These are phyloP conservation scores for Globisporangium spinosum DNA, from an alignment of 352 stramenopile species.

Conservation along the genomic window DNA sequence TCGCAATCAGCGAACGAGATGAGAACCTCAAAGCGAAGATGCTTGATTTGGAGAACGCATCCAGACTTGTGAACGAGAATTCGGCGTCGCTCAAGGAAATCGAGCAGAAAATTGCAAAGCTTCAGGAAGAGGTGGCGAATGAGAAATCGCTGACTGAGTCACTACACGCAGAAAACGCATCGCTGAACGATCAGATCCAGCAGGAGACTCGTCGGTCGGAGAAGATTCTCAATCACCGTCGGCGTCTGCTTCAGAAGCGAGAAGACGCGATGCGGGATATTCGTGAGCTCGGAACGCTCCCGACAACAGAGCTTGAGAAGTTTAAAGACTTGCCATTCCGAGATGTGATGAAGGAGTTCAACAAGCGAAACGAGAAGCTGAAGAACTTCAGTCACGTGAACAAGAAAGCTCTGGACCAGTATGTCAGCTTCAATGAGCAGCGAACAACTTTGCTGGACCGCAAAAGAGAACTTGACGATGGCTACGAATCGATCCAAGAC, in stretches of 20 bases:
- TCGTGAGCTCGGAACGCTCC: conserved; percentile 95
- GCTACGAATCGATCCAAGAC: conserved; percentile 87
- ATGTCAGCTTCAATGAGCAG: conserved; percentile 97
- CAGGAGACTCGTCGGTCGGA: conserved; percentile 77
- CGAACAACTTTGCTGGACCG: conserved; percentile 88
- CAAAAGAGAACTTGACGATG: conserved; percentile 95
- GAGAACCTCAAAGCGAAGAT: conserved; percentile 85
- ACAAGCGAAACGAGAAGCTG: conserved; percentile 93
- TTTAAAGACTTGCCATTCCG: conserved; percentile 87
- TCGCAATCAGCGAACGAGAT: conserved; percentile 57
- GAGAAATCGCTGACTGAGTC: conserved; percentile 46
- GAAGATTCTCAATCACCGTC: conserved; percentile 77
- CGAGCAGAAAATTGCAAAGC: conserved; percentile 48
- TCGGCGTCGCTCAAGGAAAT: conserved; percentile 51
- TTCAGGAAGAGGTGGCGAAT: conserved; percentile 50
- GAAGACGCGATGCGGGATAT: conserved; percentile 96
- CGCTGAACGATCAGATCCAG: conserved; percentile 81
- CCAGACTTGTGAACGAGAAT: conserved; percentile 64
- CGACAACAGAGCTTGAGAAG: conserved; percentile 90
- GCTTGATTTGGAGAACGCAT: conserved; percentile 87
- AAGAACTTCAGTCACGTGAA: conserved; percentile 99
- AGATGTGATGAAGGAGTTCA: conserved; percentile 93
- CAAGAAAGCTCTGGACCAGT: conserved; percentile 99
- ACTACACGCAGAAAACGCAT: conserved; percentile 53
- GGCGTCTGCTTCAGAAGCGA: conserved; percentile 82